Base-by-base conservation (phyloP, 2,329 filamentous ascomycete genomes). In the Nannizziopsis arthrosporioides region DNA sequence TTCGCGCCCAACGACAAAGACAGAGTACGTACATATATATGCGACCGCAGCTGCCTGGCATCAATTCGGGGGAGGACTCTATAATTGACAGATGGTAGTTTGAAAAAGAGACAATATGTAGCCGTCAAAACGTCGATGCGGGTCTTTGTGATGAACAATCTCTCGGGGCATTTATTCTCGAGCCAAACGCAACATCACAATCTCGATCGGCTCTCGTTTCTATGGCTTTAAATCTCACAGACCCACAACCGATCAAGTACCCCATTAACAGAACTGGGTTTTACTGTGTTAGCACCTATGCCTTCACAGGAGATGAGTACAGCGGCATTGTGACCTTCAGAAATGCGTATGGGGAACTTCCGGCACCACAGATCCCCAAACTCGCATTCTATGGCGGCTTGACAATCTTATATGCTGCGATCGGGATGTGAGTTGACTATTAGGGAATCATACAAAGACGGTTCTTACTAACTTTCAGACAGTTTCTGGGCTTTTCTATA, bases 341-440 rank as follows among this genome's bases (percentile, higher is more conserved):
- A 53, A 96, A 98, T 66, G 85, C 92, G 2, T 98, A 93, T 62
- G 92, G 92, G 62, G 90, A 98, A 71, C 81, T 98, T 48, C 85
- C 89, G 4, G 92, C 88, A 6, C 88, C 88, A 1, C 90, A 98
- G 65, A 95, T 98, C 55, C 84, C 93, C 15, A 98, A 98, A 67
- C 74, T 98, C 50, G 90, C 92, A 2, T 98, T 98, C 65, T 98
- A 98, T 61, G 92, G 90, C 41, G 90, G 84, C 49, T 81, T 96
- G 56, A 90, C 89, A 0, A 89, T 98, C 54, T 79, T 94, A 30
- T 98, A 98, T 67, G 88, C 88, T 43, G 76, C 96, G 15, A 78
- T 96, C 56, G 81, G 80, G 56, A 76, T 80, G 64, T 83, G 77
- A 50, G 75, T 70, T 43, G 48, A 12, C 8, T 11, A 22, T 17